These are phyloP conservation scores for Truncatella angustata DNA, from an alignment of 2,329 filamentous ascomycete species.

Conservation along the genomic window DNA sequence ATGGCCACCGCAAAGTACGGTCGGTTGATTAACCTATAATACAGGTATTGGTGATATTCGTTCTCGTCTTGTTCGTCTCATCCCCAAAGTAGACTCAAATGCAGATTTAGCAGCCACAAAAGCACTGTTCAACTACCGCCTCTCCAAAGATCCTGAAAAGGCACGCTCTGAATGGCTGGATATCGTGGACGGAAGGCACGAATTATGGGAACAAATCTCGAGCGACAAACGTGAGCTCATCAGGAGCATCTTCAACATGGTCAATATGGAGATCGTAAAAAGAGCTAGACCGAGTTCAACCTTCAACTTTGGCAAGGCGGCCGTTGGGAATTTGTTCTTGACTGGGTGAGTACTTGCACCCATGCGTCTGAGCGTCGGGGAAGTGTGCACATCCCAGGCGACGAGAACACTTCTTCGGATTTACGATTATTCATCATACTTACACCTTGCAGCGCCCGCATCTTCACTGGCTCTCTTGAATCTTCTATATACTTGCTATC, in stretches of 20 bases:
- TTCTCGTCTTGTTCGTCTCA: constrained; percentile 79
- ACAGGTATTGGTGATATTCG: constrained; percentile 32
- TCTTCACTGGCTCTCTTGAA: constrained; percentile 92
- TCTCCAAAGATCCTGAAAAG: constrained; percentile 58
- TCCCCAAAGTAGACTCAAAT: constrained; percentile 63
- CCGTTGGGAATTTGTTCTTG: constrained; percentile 76
- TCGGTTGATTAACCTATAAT: no score
- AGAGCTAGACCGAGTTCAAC: constrained; percentile 68
- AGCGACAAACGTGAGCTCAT: constrained; percentile 75
- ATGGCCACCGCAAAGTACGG: no score
- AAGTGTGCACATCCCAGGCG: no score
- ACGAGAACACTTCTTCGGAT: no score
- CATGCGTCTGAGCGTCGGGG: neutral
- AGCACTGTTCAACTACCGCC: constrained; percentile 81
- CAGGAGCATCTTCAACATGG: constrained; percentile 71
- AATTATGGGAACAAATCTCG: constrained; percentile 70
- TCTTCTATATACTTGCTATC: constrained; percentile 87
- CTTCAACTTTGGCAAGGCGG: constrained; percentile 76
- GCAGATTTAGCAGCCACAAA: constrained; percentile 74
- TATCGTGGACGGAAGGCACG: constrained; percentile 79
- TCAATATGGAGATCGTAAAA: constrained; percentile 78
- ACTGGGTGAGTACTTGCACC: constrained; percentile 53
- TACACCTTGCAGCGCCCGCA: constrained; percentile 52
- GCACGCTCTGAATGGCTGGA: constrained; percentile 83
- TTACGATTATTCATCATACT: no score